Evolutionary conservation across 352 stramenopile genomes (phyloP).

Genomic region (Phytophthora tubulina): DNA sequence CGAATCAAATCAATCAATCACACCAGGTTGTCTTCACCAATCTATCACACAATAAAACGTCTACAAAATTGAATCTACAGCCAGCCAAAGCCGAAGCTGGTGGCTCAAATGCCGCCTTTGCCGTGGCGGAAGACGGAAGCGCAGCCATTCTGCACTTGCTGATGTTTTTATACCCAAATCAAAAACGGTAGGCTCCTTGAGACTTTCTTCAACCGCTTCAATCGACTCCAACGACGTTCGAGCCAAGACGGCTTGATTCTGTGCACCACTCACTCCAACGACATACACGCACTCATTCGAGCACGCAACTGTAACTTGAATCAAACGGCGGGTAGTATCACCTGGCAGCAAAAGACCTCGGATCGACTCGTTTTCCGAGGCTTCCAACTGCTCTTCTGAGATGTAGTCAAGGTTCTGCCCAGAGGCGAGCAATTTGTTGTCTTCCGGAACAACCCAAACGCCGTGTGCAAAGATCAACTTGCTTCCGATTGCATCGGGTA

Average conservation of each 20-base stretch:
- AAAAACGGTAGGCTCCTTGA: slow-evolving; percentile 67
- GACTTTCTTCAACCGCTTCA: slow-evolving; percentile 75
- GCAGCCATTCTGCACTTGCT: slow-evolving; percentile 57
- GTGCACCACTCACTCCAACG: slow-evolving; percentile 51
- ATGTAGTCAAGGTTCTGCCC: slow-evolving; percentile 42
- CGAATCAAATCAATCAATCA: background rate
- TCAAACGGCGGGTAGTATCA: slow-evolving; percentile 39
- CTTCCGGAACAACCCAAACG: slow-evolving; percentile 58
- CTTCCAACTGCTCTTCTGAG: slow-evolving; percentile 26
- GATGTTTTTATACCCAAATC: slow-evolving; percentile 64
- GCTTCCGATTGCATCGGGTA: slow-evolving; percentile 56
- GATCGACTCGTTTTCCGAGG: slow-evolving; percentile 38
- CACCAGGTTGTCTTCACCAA: background rate
- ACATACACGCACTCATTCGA: slow-evolving; percentile 64
- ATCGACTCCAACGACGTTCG: slow-evolving; percentile 58
- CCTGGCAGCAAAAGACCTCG: slow-evolving; percentile 43
- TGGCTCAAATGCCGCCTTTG: slow-evolving; percentile 75
- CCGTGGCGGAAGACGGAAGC: slow-evolving; percentile 58
- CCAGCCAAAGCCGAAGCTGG: slow-evolving; percentile 64
- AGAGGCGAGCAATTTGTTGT: slow-evolving; percentile 31
- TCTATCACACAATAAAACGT: background rate
- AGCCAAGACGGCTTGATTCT: slow-evolving; percentile 57
- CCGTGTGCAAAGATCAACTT: slow-evolving; percentile 74
- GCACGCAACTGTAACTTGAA: slow-evolving; percentile 62
- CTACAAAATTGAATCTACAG: slow-evolving; percentile 38